phyloP scores from a whole-genome alignment of 257 asterid genomes.

The Solanum chilense region DNA sequence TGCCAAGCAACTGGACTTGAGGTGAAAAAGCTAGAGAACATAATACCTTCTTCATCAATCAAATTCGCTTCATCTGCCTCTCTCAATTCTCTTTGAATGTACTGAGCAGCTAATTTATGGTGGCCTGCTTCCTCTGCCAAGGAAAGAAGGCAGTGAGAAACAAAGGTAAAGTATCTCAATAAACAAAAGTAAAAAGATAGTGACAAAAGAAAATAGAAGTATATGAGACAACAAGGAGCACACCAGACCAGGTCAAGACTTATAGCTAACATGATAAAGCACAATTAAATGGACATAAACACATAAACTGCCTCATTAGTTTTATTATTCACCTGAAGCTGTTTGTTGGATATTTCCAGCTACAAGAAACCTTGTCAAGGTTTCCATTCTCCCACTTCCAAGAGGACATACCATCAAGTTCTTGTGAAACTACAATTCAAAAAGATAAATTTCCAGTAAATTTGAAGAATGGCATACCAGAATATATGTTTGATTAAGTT shows the following conservation, averaged over 20 bases:
- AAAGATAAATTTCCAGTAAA: constrained; percentile 1
- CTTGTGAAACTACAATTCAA: constrained; percentile 12
- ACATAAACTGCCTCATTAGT: not conserved
- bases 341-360: constrained; percentile 37
- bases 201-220: not conserved
- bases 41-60: constrained; percentile 75
- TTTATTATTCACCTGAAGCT: constrained; percentile 35
- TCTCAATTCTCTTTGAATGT: constrained; percentile 35
- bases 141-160: not conserved
- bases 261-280: not conserved
- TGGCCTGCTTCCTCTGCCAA: constrained; percentile 37
- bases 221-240: not conserved
- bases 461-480: not conserved
- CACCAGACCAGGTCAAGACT: not conserved
- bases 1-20: not conserved
- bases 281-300: not conserved
- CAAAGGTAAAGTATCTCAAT: not conserved
- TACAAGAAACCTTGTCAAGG: constrained; percentile 57
- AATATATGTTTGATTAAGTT: not conserved
- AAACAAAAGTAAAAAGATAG: not conserved
- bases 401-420: constrained; percentile 64
- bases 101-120: constrained; percentile 37
- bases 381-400: constrained; percentile 68
- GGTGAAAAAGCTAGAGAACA: not conserved
- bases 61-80: constrained; percentile 80